These are phyloP conservation scores for Zanthoxylum bungeanum DNA, from an alignment of 345 rosid species.

Conservation along the genomic window DNA sequence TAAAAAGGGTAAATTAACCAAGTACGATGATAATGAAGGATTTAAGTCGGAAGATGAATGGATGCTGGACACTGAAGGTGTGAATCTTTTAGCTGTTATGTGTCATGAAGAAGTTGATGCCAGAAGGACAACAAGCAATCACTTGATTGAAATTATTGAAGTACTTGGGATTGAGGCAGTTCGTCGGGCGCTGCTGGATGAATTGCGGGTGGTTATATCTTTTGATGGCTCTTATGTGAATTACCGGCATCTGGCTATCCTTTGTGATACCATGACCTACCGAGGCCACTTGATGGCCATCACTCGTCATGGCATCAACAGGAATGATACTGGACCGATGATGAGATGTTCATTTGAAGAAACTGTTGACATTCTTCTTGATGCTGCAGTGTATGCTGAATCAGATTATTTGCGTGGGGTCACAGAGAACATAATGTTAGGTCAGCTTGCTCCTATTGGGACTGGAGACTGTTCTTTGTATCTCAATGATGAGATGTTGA, in stretches of 20 bases:
- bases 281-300: conserved; percentile 98
- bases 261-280: conserved; percentile 98
- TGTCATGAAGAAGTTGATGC: conserved; percentile 94
- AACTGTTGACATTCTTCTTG: conserved; percentile 94
- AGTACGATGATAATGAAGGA: conserved; percentile 74
- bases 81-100: conserved; percentile 93
- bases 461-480: conserved; percentile 86
- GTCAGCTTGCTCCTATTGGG: conserved; percentile 97
- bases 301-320: conserved; percentile 94
- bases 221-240: conserved; percentile 98
- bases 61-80: conserved; percentile 99
- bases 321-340: conserved; percentile 95
- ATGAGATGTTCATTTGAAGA: conserved; percentile 99
- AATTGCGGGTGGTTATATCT: conserved; percentile 90
- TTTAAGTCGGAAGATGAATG: conserved; percentile 85
- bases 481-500: conserved; percentile 94
- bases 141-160: conserved; percentile 89
- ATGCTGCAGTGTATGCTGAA: conserved; percentile 98
- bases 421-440: conserved; percentile 96
- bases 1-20: conserved; percentile 72
- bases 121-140: conserved; percentile 90
- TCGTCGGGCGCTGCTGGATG: conserved; percentile 87
- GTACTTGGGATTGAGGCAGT: conserved; percentile 98
- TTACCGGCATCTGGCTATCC: conserved; percentile 90
- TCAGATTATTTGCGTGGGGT: conserved; percentile 79